These are phyloP conservation scores for Trypanosoma caninum DNA, from an alignment of 208 protist species.

Conservation along the genomic window DNA sequence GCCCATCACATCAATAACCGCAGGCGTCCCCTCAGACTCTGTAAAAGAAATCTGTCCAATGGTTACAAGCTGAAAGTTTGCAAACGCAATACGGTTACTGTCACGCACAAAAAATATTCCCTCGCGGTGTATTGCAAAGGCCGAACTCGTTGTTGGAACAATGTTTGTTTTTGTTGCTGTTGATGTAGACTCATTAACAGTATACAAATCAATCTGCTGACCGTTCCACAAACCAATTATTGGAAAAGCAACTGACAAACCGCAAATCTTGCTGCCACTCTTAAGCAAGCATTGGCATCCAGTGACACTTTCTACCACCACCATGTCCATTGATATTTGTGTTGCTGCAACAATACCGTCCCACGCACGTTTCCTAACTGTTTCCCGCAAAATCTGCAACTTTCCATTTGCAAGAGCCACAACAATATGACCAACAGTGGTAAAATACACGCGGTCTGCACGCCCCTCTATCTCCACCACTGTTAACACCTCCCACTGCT, in stretches of 20 bases:
- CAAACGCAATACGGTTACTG: constrained; percentile 64
- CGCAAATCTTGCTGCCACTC: constrained; percentile 68
- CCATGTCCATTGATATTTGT: constrained; percentile 82
- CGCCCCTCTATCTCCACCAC: constrained; percentile 63
- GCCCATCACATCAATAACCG: constrained; percentile 83
- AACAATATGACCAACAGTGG: constrained; percentile 51
- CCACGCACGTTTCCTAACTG: constrained; percentile 78
- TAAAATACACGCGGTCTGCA: constrained; percentile 63
- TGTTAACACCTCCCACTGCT: constrained; percentile 67
- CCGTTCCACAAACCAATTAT: constrained; percentile 89
- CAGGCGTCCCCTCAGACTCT: constrained; percentile 80
- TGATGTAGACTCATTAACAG: constrained; percentile 82
- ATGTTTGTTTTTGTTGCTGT: constrained; percentile 67
- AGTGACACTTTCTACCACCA: constrained; percentile 83
- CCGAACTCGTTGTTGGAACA: constrained; percentile 59
- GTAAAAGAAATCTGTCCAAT: constrained; percentile 84
- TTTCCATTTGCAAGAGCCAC: constrained; percentile 45
- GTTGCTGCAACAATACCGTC: constrained; percentile 78
- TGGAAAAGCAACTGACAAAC: constrained; percentile 78
- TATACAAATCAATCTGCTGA: constrained; percentile 84
- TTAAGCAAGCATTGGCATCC: constrained; percentile 81
- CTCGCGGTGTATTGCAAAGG: constrained; percentile 81
- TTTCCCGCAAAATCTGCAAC: constrained; percentile 85
- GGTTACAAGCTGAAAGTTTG: constrained; percentile 69
- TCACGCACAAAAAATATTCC: constrained; percentile 85